Evolutionary conservation across 1,284 basidiomycete genomes (phyloP), one percentile per base, ranked within the genome.

Genomic region (Tetrapyrgos nigripes): DNA sequence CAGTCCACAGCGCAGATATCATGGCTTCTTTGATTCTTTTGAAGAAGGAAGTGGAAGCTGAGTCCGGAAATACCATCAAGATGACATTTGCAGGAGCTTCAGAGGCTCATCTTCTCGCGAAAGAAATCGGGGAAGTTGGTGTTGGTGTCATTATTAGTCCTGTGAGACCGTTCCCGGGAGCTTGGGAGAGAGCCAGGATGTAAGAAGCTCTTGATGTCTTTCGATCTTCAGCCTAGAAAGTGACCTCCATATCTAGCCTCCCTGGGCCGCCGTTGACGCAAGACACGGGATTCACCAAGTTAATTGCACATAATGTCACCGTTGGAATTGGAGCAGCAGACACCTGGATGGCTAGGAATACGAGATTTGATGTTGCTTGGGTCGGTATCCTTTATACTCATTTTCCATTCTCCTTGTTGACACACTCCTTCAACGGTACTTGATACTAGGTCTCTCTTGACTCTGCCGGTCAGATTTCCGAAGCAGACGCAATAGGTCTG

Each of bases 11-110:
- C 59, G 88, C 87, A 1, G 89, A 93, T 68, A 76, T 85, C 53
- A 92, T 93, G 64, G 84, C 86, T 0, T 80, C 83, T 2, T 69
- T 94, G 5, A 75, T 93, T 24, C 64, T 73, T 21, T 76, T 93
- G n/a, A 86, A 87, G 74, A 67, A 72, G 31, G 80, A 86, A 56
- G 74, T 86, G n/a, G 85, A 86, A 33, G 66, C 61, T n/a, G 37
- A 17, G 5, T 11, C 6, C 5, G 64, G 71, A 11, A 73, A 71
- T 0, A 70, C 75, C 0, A 70, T 71, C 8, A 64, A 62, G 4
- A 61, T 79, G 50, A 72, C 69, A 31, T 74, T 88, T 52, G 68
- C 78, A 8, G 84, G 86, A 1, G 88, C 79, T 0, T 72, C 79
- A 0, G 88, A 91, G 68, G 78, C 85, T 6, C 74, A 84, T 68